A percentile compares a stretch with the other conserved stretches of the same genome.
phyloP scores from a whole-genome alignment of 345 rosid species.

The Acer saccharum region DNA sequence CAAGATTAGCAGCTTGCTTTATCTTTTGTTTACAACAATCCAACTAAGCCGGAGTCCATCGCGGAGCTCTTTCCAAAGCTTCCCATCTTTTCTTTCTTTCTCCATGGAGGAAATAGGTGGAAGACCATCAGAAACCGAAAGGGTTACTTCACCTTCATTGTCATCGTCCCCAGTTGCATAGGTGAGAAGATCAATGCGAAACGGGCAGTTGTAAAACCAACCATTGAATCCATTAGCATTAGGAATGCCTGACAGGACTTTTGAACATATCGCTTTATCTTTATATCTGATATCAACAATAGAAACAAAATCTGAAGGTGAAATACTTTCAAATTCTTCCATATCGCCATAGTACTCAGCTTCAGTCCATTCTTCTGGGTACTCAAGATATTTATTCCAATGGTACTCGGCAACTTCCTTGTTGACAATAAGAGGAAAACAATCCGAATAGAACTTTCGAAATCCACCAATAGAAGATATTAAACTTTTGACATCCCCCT shows the following conservation, averaged over 20 bases:
- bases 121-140: conserved; percentile 66
- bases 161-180: conserved; percentile 49
- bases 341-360: conserved; percentile 70
- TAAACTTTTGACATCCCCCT: conserved; percentile 62
- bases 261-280: conserved; percentile 64
- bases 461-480: conserved; percentile 69
- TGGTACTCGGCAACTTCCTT: conserved; percentile 60
- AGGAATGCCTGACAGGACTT: conserved; percentile 75
- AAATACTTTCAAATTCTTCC: conserved; percentile 49
- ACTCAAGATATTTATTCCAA: conserved; percentile 52
- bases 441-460: conserved; percentile 72
- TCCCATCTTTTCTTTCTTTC: conserved; percentile 73
- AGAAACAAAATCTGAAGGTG: conserved; percentile 67
- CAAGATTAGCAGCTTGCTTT: conserved; percentile 69
- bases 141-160: conserved; percentile 48
- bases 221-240: conserved; percentile 62
- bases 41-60: conserved; percentile 73
- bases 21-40: conserved; percentile 70
- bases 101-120: conserved; percentile 66
- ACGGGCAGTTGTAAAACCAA: conserved; percentile 79
- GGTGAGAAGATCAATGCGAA: conserved; percentile 62
- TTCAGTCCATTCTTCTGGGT: conserved; percentile 74
- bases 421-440: conserved; percentile 75
- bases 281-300: conserved; percentile 65
- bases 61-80: conserved; percentile 68